Conservation (phyloP, 106 monocot species). For the Dendrobium nobile region DNA sequence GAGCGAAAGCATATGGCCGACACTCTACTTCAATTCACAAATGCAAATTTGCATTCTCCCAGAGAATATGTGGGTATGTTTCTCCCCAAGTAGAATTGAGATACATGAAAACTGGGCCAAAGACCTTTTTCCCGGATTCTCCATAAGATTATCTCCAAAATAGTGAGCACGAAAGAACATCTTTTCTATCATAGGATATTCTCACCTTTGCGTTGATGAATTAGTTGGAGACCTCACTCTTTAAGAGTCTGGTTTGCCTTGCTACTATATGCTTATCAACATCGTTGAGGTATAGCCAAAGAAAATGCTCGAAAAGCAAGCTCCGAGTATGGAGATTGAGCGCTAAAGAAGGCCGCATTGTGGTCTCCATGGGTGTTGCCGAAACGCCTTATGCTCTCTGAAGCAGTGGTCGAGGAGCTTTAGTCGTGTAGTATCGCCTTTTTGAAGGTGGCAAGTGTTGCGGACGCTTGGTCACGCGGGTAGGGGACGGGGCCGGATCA, state of each 20-base stretch:
- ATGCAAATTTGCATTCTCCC: constrained; percentile 84
- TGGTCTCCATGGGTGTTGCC: constrained; percentile 61
- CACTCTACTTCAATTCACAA: constrained; percentile 35
- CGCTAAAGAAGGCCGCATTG: constrained; percentile 71
- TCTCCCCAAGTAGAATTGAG: constrained; percentile 43
- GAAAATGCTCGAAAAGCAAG: constrained; percentile 89
- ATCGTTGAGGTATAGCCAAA: constrained; percentile 76
- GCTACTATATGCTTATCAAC: constrained; percentile 74
- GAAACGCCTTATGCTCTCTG: constrained; percentile 60
- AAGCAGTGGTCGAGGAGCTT: constrained; percentile 73
- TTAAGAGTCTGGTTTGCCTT: constrained; percentile 59
- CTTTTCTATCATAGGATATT: constrained; percentile 13
- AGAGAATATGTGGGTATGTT: constrained; percentile 45
- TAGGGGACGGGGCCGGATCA: too few relatives aligned
- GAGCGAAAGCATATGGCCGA: constrained; percentile 69
- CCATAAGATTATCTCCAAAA: constrained; percentile 57
- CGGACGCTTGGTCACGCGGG: too few relatives aligned
- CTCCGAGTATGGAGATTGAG: constrained; percentile 55
- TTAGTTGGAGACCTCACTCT: constrained; percentile 41
- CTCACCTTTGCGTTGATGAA: too few relatives aligned
- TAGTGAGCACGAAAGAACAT: constrained; percentile 77
- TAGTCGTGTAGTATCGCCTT: constrained; percentile 78
- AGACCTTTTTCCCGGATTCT: constrained; percentile 84
- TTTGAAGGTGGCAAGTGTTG: neutral
- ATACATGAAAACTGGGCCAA: constrained; percentile 77